Conservation (phyloP, 2,329 filamentous ascomycete genomes). For the Ophiostoma quercus region DNA sequence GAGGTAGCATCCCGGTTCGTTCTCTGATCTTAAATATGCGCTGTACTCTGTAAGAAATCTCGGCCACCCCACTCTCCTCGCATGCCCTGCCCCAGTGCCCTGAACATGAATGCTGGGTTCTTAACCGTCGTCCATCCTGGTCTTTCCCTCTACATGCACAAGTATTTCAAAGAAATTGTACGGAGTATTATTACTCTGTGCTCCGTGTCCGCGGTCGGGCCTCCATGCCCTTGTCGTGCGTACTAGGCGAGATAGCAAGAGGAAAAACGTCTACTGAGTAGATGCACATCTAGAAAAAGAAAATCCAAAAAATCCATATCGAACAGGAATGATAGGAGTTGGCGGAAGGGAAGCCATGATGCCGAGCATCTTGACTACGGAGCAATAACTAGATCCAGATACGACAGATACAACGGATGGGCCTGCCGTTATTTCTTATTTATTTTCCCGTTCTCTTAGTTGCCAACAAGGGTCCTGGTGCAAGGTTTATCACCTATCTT, state of each 20-base stretch:
- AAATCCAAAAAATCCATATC: background rate
- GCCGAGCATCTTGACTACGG: background rate
- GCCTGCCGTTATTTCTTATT: background rate
- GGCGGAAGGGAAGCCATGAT: background rate
- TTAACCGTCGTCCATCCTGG: background rate
- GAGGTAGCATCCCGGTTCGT: slow-evolving; percentile 2
- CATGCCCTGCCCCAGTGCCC: background rate
- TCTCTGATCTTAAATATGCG: background rate
- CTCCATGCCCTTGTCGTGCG: slow-evolving; percentile 5
- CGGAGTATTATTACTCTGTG: too few relatives aligned
- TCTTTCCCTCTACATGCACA: background rate
- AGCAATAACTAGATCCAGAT: slow-evolving; percentile 2
- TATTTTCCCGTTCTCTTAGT: background rate
- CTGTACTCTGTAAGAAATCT: background rate
- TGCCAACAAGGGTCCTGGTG: background rate
- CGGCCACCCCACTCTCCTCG: background rate
- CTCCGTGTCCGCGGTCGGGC: background rate
- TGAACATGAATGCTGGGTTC: background rate
- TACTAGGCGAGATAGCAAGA: background rate
- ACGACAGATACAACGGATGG: background rate
- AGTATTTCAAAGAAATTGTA: background rate
- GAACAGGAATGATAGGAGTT: background rate
- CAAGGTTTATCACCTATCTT: background rate
- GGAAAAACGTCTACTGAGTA: background rate
- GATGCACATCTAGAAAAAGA: background rate